These are phyloP conservation scores for Somion occarium DNA, from an alignment of 1,284 basidiomycete genomes.

Conservation along the genomic window DNA sequence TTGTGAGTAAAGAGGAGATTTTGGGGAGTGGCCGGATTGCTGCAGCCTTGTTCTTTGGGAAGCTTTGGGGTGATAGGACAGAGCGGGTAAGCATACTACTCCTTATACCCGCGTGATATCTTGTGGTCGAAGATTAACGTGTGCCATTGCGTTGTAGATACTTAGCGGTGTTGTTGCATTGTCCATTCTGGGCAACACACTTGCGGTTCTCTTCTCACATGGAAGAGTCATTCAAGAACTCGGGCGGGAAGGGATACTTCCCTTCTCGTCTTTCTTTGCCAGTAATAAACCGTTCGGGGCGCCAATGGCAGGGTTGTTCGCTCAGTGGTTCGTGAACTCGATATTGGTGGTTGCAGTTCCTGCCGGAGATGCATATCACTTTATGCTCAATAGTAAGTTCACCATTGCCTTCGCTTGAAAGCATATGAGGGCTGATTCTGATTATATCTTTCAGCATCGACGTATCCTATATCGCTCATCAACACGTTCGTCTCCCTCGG, in stretches of 20 bases:
- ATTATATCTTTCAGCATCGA: conserved; percentile 35
- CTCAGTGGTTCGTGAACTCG: conserved; percentile 51
- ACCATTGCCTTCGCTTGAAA: too few relatives aligned
- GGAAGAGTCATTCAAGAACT: conserved; percentile 70
- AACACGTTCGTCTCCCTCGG: conserved; percentile 59
- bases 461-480: conserved; percentile 50
- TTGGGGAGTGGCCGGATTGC: conserved; percentile 54
- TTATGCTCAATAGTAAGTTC: conserved; percentile 55
- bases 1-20: conserved; percentile 62
- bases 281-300: conserved; percentile 61
- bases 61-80: conserved; percentile 53
- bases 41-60: conserved; percentile 66
- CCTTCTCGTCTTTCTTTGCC: conserved; percentile 55
- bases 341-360: conserved; percentile 46
- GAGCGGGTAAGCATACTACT: conserved; percentile 42
- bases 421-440: too few relatives aligned
- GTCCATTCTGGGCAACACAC: conserved; percentile 58
- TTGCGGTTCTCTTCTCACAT: conserved; percentile 58
- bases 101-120: not conserved
- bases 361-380: conserved; percentile 63
- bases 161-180: conserved; percentile 59
- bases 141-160: conserved; percentile 32
- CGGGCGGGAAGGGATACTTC: conserved; percentile 61
- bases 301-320: conserved; percentile 52
- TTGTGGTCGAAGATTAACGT: not conserved